Evolutionary conservation across 176 grass and related monocot species (phyloP), one percentile per base, ranked within the genome.

Genomic region (Cenchrus americanus): DNA sequence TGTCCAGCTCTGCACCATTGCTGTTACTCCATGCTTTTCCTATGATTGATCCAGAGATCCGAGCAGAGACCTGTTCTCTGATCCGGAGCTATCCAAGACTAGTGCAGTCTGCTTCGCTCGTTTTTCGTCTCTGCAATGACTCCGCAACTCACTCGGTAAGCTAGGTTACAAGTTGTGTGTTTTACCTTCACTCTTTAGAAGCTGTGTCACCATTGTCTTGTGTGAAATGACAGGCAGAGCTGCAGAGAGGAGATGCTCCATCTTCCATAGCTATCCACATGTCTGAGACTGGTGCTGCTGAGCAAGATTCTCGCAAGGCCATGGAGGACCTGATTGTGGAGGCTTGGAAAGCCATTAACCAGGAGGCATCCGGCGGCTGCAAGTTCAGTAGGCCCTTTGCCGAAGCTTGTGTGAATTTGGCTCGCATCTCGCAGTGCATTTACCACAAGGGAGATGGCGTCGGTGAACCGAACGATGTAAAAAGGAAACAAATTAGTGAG

Each of bases 81-180:
- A 59, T 59, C 10, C 8, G n/a, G 54, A 57, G 54, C 18, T 57
- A 57, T 21, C 54, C 54, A 59, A 80, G 21, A 76, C 40, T 92
- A 21, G 73, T 92, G 34, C 55, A 77, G 57, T 77, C 14, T 10
- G 62, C 49, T 8, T 78, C 90, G 7, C 52, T 82, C 62, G 55
- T 92, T 48, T 22, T 92, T 1, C 55, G 90, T 14, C 86, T 88
- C 18, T 92, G 86, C 50, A 86, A 92, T 17, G 90, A 92, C 72
- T 92, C 47, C 0, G 86, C 78, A 7, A 86, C 86, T 14, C 84
- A 88, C 78, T 52, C 34, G 0, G 83, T 88, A 92, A 34, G 43
- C 7, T 30, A 8, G 71, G 8, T 22, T 7, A 8, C 2, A 59
- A 1, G 8, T 54, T 1, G 2, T 21, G 8, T 22, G 22, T 22